Evolutionary conservation across 192 early-diverging fungal species (phyloP), one percentile per base, ranked within the genome.

Genomic region (Tieghemiomyces parasiticus): DNA sequence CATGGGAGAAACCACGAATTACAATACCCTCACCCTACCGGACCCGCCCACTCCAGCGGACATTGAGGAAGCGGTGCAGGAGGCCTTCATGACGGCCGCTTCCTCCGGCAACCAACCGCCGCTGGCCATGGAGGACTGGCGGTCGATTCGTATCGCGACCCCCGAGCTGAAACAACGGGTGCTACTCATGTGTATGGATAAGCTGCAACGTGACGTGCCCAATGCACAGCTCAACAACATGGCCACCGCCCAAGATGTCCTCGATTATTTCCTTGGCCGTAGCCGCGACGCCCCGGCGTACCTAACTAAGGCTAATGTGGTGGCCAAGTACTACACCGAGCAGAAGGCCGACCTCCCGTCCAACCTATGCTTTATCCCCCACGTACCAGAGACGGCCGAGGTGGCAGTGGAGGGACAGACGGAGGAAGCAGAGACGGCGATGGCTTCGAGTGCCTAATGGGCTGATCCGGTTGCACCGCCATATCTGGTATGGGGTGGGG

Each of bases 301-400:
- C 19, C 19, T 56, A 31, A 14, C 28, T 13, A 56, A 56, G 54
- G 54, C 34, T 4, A 26, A 56, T 24, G 54, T 16, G 30, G 54
- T 30, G 16, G 54, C 54, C 32, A 56, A 56, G 16, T 56, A 56
- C 31, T 56, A n/a, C 29, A 8, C 29, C 20, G 54, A 56, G 54
- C 28, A 20, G 0, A 10, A 34, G 32, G 32, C 12, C 31, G 13
- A 34, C 1, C 54, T 56, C 3, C 54, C 54, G 54, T 8, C 12
- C 30, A 56, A 31, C 32, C 29, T 56, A 14, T 13, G 12, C 19
- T 56, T 56, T 33, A 24, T 56, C 13, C 54, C 54, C 9, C 29
- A 56, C 24, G 14, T 33, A 16, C 54, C 4, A 13, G 16, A 42
- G 38, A 42, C 6, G 38, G 8, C 38, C 38, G 8, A 42, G 6